Evolutionary conservation across 164 flowering plant genomes (phyloP).

Genomic region (Vitis cinerea): DNA sequence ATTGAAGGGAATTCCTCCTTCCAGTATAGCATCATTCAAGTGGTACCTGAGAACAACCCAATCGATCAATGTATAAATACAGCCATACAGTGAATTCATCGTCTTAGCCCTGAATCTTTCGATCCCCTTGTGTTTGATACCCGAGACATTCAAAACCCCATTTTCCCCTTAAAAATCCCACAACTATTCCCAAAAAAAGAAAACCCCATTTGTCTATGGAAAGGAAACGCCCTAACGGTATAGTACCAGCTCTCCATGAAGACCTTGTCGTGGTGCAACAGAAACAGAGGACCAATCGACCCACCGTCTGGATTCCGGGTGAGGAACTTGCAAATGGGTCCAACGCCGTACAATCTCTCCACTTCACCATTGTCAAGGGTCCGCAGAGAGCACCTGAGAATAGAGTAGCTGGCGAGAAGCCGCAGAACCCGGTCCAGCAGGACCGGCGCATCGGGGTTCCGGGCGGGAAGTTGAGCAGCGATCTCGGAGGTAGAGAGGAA

Average conservation of each 20-base stretch:
- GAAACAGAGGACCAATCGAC: slow-evolving; percentile 13
- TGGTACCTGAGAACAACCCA: slow-evolving; percentile 19
- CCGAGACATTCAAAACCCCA: no score
- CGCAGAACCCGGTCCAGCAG: slow-evolving; percentile 24
- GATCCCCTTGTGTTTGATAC: no score
- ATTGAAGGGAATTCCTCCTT: slow-evolving; percentile 41
- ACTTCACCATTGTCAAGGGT: slow-evolving; percentile 9
- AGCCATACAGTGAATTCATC: neutral
- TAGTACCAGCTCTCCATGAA: slow-evolving; percentile 16
- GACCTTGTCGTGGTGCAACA: slow-evolving; percentile 14
- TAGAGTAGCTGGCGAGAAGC: slow-evolving; percentile 20
- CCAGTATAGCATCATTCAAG: slow-evolving; percentile 37
- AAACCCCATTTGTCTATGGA: no score
- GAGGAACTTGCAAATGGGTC: slow-evolving; percentile 25
- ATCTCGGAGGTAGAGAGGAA: slow-evolving; percentile 24
- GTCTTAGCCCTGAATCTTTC: neutral
- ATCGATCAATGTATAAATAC: neutral
- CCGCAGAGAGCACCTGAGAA: slow-evolving; percentile 15
- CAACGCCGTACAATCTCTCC: slow-evolving; percentile 19
- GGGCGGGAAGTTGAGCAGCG: slow-evolving; percentile 10
- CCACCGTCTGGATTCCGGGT: slow-evolving; percentile 11
- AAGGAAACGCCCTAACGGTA: no score
- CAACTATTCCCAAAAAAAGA: no score
- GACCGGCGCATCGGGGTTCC: slow-evolving; percentile 23
- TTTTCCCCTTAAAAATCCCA: no score